Evolutionary conservation across 352 stramenopile genomes (phyloP), one percentile per base, ranked within the genome.

Genomic region (Globisporangium recalcitrans): DNA sequence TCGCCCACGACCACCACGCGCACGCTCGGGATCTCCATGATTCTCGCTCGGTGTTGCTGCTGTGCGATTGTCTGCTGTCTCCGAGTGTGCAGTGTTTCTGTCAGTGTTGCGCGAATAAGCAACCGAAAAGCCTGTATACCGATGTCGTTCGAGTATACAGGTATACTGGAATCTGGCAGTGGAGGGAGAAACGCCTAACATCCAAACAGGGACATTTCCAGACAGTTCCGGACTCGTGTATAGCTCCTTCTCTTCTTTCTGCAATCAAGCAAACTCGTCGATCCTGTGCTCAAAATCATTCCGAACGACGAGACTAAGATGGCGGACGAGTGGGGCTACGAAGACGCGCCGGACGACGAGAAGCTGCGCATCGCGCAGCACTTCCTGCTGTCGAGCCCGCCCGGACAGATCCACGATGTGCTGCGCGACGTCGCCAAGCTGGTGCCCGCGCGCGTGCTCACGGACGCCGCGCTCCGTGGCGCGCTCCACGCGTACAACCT

Each of bases 291-390:
- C n/a, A n/a, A n/a, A n/a, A n/a, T 46, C 48, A 27, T 52, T 52
- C 46, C 46, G 21, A 56, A 22, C 24, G 48, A 38, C 58, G 22
- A 48, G 16, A 48, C n/a, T 34, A 53, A 53, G 49, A 93, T 93
- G 84, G 74, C 72, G 40, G 80, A 91, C 60, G 78, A 88, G 58
- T 85, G 75, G 69, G 68, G 68, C 40, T 81, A 82, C 67, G 82
- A 86, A 52, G 82, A 87, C 59, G 82, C 91, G 24, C 73, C 83
- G 47, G 83, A 94, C 66, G 82, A 95, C 63, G 89, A 97, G 74
- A 95, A 96, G 81, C 73, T 96, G 49, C 74, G 82, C 60, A 92
- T 97, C 60, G 85, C 88, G 57, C 83, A 95, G 77, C 85, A 88
- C 38, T 93, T 97, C 53, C 67, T 98, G 60, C 72, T 97, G n/a